Base-by-base conservation (phyloP, 257 asterid genomes). In the Cruciata laevipes region DNA sequence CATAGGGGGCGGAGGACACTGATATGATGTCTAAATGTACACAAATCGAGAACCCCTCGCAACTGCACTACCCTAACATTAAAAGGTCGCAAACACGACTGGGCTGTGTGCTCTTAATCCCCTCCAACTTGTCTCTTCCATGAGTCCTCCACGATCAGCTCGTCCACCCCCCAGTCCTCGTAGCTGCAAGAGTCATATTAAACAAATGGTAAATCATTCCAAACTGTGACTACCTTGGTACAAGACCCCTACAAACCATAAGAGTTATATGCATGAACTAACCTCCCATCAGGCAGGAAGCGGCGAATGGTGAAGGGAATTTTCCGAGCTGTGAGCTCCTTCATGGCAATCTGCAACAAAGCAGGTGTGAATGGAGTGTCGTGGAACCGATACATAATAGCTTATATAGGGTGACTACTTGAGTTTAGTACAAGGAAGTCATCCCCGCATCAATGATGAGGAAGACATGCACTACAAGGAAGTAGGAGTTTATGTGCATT, bases 201-300 rank as follows among this genome's bases (percentile, higher is more conserved):
- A 10, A 47, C 6, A 71, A 16, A 10, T 65, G 17, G 12, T 31
- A 7, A 49, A 18, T 21, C 37, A 24, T 61, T 7, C 4, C 4
- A n/a, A 49, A 24, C 10, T 38, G 27, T n/a, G 27, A 24, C 11
- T 17, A 25, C 30, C 67, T 31, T 31, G 13, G 53, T 16, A 33
- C 42, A 51, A 17, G 6, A 42, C 38, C 24, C 21, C 31, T 42
- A 47, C 57, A 33, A 9, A 30, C 38, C 21, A 13, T 21, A 1
- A n/a, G 27, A 49, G 33, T n/a, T 18, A 58, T 8, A 73, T 59
- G 35, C 66, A 55, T 59, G 40, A 10, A 65, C 79, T 71, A 72
- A 80, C 97, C 97, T 90, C 78, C 96, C 97, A 79, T 90, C 97
- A 9, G 96, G 95, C 47, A 90, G 87, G 79, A 84, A 90, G 7